Percentiles rank a stretch among this genome's conserved stretches.
Evolutionary conservation across 2,329 filamentous ascomycete species (phyloP).

Genomic region (Aspergillus felis): DNA sequence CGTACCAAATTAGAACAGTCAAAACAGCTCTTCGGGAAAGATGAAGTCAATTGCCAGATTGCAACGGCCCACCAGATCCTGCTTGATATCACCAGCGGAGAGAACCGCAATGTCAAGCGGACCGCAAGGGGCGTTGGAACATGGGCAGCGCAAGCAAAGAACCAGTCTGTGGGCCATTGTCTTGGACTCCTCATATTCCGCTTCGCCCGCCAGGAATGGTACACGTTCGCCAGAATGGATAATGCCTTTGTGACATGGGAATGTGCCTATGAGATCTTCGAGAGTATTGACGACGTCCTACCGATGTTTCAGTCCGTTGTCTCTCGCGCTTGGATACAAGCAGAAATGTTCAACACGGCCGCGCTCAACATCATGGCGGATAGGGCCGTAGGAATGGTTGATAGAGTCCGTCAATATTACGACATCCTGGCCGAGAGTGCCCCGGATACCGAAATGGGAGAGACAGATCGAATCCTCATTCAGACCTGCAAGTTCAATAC

Average conservation of each 20-base stretch:
- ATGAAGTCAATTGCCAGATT: slow-evolving; percentile 16
- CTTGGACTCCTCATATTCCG: slow-evolving; percentile 14
- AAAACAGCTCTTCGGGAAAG: slow-evolving; percentile 12
- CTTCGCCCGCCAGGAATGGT: slow-evolving; percentile 20
- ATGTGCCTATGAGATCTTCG: slow-evolving; percentile 16
- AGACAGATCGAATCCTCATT: slow-evolving; percentile 7
- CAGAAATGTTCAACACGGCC: slow-evolving; percentile 14
- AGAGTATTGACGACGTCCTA: slow-evolving; percentile 10
- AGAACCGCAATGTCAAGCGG: slow-evolving; percentile 1
- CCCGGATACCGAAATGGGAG: slow-evolving; percentile 5
- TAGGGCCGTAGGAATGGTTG: slow-evolving; percentile 15
- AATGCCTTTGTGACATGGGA: slow-evolving; percentile 15
- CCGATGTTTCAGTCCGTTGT: slow-evolving; percentile 16
- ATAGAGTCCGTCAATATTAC: slow-evolving; percentile 9
- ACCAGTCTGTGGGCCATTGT: slow-evolving; percentile 15
- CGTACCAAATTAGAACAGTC: slow-evolving; percentile 9
- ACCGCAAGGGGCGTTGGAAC: slow-evolving; percentile 13
- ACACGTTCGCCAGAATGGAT: slow-evolving; percentile 17
- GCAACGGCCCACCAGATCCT: slow-evolving; percentile 18
- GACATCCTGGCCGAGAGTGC: slow-evolving; percentile 4
- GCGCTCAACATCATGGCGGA: slow-evolving; percentile 9
- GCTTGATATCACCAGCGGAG: slow-evolving; percentile 14
- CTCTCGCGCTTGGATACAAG: slow-evolving; percentile 10
- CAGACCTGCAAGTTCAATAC: slow-evolving; percentile 11
- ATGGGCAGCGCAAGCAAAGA: slow-evolving; percentile 15